A percentile compares a stretch with the other conserved stretches of the same genome.
phyloP scores from a whole-genome alignment of 345 rosid species.

The Populus deltoides region DNA sequence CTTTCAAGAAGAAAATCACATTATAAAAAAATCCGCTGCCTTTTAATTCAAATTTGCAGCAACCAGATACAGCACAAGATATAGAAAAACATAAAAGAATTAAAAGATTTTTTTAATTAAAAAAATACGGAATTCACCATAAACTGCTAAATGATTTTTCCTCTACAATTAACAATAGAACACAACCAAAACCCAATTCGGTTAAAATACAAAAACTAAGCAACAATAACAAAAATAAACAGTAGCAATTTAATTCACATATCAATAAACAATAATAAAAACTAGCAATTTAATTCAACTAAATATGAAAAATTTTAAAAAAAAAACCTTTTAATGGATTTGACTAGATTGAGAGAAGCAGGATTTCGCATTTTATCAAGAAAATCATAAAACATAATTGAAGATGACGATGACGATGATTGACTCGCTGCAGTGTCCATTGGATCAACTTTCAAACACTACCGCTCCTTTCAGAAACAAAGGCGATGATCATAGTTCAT shows the following conservation, averaged over 20 bases:
- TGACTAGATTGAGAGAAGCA: conserved; percentile 56
- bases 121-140: no score
- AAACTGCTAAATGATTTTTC: no score
- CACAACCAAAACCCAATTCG: not conserved
- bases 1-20: not conserved
- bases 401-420: conserved; percentile 14
- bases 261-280: not conserved
- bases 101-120: no score
- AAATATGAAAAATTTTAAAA: not conserved
- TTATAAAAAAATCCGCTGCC: no score
- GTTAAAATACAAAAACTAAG: not conserved
- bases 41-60: no score
- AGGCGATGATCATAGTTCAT: not conserved
- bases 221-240: no score
- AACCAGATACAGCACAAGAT: no score
- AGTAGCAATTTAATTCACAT: no score
- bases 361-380: conserved; percentile 57
- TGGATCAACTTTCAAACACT: not conserved
- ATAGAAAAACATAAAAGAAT: no score
- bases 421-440: not conserved
- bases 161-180: not conserved
- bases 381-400: conserved; percentile 44
- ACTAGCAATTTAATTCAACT: not conserved
- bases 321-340: conserved; percentile 64
- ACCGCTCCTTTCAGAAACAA: not conserved